Conservation (phyloP, 495 filamentous ascomycete genomes). For the Echria macrotheca region DNA sequence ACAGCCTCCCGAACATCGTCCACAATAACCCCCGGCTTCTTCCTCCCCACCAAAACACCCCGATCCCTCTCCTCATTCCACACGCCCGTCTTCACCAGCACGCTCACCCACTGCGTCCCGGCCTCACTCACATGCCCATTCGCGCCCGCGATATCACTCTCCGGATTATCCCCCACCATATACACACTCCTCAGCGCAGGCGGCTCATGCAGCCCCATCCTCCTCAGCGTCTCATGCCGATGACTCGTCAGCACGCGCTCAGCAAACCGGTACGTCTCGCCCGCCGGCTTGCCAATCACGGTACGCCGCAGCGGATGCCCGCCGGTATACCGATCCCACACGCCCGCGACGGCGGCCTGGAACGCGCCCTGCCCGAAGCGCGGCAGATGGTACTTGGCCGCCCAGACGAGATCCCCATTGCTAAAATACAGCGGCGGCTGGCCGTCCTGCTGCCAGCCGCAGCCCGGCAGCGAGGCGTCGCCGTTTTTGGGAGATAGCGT, state of each 20-base stretch:
- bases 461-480: slow-evolving; percentile 58
- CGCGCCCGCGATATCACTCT: slow-evolving; percentile 85
- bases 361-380: slow-evolving; percentile 93
- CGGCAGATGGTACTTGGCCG: slow-evolving; percentile 73
- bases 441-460: slow-evolving; percentile 68
- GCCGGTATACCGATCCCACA: slow-evolving; percentile 70
- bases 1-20: slow-evolving; percentile 53
- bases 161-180: slow-evolving; percentile 98
- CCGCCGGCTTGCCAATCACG: slow-evolving; percentile 79
- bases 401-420: slow-evolving; percentile 89
- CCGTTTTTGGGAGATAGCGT: slow-evolving; percentile 62
- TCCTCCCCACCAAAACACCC: slow-evolving; percentile 18
- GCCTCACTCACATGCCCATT: slow-evolving; percentile 62
- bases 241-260: slow-evolving; percentile 64
- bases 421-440: slow-evolving; percentile 78
- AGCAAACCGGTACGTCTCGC: slow-evolving; percentile 74
- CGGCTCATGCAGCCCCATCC: slow-evolving; percentile 16
- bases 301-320: slow-evolving; percentile 54
- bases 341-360: slow-evolving; percentile 69
- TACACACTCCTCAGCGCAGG: slow-evolving; percentile 62
- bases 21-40: slow-evolving; percentile 51
- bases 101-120: slow-evolving; percentile 70
- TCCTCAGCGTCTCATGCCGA: slow-evolving; percentile 43
- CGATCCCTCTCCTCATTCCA: slow-evolving; percentile 48
- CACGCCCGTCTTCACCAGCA: slow-evolving; percentile 84